Percentiles rank a stretch among this genome's conserved stretches.
Evolutionary conservation across 371 early-diverging fungal species (phyloP).

Genomic region (Haplosporangium sp.): DNA sequence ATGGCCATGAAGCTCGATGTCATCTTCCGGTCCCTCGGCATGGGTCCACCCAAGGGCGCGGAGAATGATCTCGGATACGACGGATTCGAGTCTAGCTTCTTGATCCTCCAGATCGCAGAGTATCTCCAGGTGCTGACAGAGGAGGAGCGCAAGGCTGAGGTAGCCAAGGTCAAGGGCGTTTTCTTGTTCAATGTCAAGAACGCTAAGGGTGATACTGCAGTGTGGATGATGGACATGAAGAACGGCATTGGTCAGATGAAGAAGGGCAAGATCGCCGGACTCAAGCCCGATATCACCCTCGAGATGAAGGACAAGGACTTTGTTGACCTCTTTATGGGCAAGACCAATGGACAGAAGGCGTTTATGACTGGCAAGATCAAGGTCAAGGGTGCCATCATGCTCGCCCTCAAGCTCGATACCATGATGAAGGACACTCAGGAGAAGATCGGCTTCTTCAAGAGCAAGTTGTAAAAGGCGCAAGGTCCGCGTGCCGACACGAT

Average conservation of each 20-base stretch:
- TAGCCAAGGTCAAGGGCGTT: constrained; percentile 77
- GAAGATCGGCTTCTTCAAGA: constrained; percentile 53
- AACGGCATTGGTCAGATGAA: constrained; percentile 65
- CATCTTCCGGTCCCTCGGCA: constrained; percentile 48
- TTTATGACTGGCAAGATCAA: constrained; percentile 89
- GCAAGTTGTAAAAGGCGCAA: constrained; percentile 27
- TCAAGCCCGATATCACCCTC: constrained; percentile 75
- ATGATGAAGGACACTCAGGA: constrained; percentile 56
- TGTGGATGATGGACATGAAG: constrained; percentile 84
- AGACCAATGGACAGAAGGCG: constrained; percentile 86
- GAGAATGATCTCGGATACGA: constrained; percentile 48
- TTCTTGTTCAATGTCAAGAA: constrained; percentile 88
- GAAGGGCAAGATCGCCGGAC: constrained; percentile 71
- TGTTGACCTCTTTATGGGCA: constrained; percentile 84
- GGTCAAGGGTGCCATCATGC: constrained; percentile 88
- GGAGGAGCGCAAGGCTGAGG: constrained; percentile 54
- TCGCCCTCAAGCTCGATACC: constrained; percentile 71
- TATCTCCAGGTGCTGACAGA: constrained; percentile 47
- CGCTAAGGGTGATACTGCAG: constrained; percentile 71
- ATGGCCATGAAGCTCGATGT: constrained; percentile 70
- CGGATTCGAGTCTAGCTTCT: constrained; percentile 50
- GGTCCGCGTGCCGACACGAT: too few species aligned
- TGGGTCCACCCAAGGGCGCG: constrained; percentile 50
- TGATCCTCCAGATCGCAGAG: constrained; percentile 50
- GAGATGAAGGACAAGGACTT: constrained; percentile 82